These are phyloP conservation scores for Pseudocercospora musae DNA, from an alignment of 2,329 filamentous ascomycete genomes.

Conservation along the genomic window DNA sequence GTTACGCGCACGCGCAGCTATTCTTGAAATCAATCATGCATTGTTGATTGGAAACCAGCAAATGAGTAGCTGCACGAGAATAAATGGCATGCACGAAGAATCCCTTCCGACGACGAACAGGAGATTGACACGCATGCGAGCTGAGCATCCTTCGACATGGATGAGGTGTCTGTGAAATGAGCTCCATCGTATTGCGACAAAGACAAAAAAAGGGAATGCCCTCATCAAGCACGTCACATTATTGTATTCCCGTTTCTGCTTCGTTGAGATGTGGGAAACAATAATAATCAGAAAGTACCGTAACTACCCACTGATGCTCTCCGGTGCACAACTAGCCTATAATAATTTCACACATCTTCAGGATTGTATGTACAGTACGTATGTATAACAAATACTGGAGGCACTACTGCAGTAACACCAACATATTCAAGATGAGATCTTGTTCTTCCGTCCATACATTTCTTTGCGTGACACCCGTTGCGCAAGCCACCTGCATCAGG, in stretches of 20 bases:
- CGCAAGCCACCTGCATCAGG: neutral
- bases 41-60: neutral
- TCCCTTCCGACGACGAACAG: too few relatives aligned
- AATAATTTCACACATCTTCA: neutral
- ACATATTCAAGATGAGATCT: neutral
- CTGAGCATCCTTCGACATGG: conserved; percentile 6
- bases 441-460: conserved; percentile 5
- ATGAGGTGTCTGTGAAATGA: neutral
- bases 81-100: too few relatives aligned
- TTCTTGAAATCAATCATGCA: neutral
- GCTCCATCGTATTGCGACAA: neutral
- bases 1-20: neutral
- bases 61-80: neutral
- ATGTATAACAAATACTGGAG: conserved; percentile 1
- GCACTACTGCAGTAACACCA: neutral
- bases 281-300: too few relatives aligned
- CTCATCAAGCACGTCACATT: neutral
- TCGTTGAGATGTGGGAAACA: too few relatives aligned
- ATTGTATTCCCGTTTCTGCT: too few relatives aligned
- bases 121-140: neutral
- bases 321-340: too few relatives aligned
- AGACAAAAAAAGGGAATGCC: too few relatives aligned
- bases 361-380: too few relatives aligned
- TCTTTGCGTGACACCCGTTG: too few relatives aligned
- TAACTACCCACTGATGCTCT: too few relatives aligned